A percentile compares a stretch with the other conserved stretches of the same genome.
These are phyloP conservation scores for Phialocephala sp. DNA, from an alignment of 2,329 filamentous ascomycete species.

Conservation along the genomic window DNA sequence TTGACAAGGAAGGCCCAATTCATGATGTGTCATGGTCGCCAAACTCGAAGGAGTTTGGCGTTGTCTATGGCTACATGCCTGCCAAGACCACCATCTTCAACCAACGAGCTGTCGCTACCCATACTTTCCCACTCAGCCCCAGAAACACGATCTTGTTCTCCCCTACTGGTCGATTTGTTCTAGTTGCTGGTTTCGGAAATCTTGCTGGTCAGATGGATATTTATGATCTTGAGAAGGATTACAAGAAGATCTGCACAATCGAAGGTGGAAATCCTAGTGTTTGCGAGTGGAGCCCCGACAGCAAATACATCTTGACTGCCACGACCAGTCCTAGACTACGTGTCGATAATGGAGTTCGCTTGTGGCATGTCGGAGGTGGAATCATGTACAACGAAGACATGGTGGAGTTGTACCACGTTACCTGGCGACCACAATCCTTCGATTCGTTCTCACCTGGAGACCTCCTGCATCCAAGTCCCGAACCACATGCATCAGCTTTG, in stretches of 20 bases:
- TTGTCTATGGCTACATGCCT: slow-evolving; percentile 99
- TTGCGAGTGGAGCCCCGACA: slow-evolving; percentile 97
- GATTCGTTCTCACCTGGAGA: slow-evolving; percentile 67
- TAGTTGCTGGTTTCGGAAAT: slow-evolving; percentile 97
- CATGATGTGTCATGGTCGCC: slow-evolving; percentile 99
- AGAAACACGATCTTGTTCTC: slow-evolving; percentile 97
- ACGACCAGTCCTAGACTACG: slow-evolving; percentile 94
- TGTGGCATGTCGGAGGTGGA: slow-evolving; percentile 89
- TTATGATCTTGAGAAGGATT: slow-evolving; percentile 94
- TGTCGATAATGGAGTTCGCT: slow-evolving; percentile 93
- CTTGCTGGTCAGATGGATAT: slow-evolving; percentile 97
- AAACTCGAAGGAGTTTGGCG: slow-evolving; percentile 96
- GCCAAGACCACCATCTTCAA: slow-evolving; percentile 99
- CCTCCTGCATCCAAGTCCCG: slow-evolving; percentile 75
- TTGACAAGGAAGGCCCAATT: slow-evolving; percentile 97
- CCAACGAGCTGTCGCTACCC: slow-evolving; percentile 78
- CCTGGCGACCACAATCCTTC: slow-evolving; percentile 79
- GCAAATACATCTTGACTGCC: slow-evolving; percentile 94
- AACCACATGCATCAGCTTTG: slow-evolving; percentile 81
- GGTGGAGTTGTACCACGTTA: slow-evolving; percentile 88
- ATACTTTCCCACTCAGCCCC: slow-evolving; percentile 85
- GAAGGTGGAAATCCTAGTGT: slow-evolving; percentile 95
- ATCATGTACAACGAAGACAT: slow-evolving; percentile 97
- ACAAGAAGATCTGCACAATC: slow-evolving; percentile 89
- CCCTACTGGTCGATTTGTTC: slow-evolving; percentile 87